Conservation (phyloP, 805 yeast genomes). For the Ogataea corticis region DNA sequence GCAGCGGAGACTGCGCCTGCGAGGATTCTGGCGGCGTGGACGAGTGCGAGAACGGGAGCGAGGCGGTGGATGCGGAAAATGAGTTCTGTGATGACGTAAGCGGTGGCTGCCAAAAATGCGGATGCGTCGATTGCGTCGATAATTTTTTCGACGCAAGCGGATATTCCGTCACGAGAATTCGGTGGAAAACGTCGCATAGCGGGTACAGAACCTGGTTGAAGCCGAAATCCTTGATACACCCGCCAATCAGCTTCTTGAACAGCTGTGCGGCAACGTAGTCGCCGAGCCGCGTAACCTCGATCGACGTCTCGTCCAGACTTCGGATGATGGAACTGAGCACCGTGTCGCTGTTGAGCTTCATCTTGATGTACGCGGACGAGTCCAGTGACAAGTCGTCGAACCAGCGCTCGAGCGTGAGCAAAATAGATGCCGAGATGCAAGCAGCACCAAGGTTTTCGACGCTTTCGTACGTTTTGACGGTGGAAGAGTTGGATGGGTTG, state of each 20-base stretch:
- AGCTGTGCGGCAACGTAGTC: constrained; percentile 57
- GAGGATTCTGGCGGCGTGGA: constrained; percentile 9
- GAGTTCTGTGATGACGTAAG: neutral
- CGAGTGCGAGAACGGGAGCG: constrained; percentile 6
- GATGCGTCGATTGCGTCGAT: too few relatives aligned
- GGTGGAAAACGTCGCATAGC: constrained; percentile 67
- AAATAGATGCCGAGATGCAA: constrained; percentile 53
- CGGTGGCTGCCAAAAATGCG: neutral
- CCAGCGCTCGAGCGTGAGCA: constrained; percentile 64
- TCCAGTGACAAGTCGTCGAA: constrained; percentile 53
- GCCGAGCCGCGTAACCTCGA: constrained; percentile 38
- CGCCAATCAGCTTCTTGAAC: constrained; percentile 62
- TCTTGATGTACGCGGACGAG: constrained; percentile 51
- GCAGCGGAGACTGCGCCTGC: constrained; percentile 12
- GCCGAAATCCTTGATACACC: constrained; percentile 77
- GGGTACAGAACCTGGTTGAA: constrained; percentile 68
- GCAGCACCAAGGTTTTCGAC: constrained; percentile 59
- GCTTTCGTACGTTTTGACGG: constrained; percentile 38
- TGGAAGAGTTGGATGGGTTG: constrained; percentile 11
- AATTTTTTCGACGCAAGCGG: constrained; percentile 52
- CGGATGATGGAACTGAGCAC: constrained; percentile 47
- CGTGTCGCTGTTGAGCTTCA: constrained; percentile 37
- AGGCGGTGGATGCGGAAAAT: constrained; percentile 6
- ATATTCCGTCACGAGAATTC: constrained; percentile 58
- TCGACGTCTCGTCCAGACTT: constrained; percentile 43